Evolutionary conservation across 345 rosid species (phyloP).

Genomic region (Populus davidiana): DNA sequence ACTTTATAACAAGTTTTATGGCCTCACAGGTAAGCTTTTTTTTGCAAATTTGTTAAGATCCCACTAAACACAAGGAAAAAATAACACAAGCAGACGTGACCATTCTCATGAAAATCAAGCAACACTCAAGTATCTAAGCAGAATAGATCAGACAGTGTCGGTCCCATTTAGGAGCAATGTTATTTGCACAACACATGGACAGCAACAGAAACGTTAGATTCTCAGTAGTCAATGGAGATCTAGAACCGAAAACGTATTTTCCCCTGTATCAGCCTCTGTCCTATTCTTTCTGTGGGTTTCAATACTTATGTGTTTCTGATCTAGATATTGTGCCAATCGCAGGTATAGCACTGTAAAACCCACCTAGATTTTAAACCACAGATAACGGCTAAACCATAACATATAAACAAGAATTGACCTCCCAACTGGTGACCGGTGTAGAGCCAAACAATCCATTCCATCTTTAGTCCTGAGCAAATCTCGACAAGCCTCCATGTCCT

Average conservation of each 20-base stretch:
- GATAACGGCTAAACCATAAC: background rate
- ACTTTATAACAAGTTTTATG: background rate
- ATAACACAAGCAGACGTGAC: no score
- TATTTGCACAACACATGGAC: no score
- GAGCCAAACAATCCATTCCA: constrained; percentile 68
- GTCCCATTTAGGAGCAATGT: no score
- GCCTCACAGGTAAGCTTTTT: background rate
- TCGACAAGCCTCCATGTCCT: constrained; percentile 32
- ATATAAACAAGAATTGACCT: constrained; percentile 40
- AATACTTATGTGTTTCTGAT: background rate
- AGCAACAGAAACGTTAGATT: no score
- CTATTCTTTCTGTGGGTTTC: background rate
- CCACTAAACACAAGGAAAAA: background rate
- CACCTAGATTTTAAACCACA: background rate
- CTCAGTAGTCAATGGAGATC: no score
- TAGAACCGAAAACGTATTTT: no score
- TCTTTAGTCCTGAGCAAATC: constrained; percentile 59
- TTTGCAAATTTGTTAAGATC: background rate
- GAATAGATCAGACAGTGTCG: no score
- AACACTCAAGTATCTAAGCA: no score
- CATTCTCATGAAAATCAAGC: no score
- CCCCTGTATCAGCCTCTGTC: background rate
- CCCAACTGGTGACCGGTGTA: constrained; percentile 65
- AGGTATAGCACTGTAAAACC: background rate
- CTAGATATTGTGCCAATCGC: background rate